Base-by-base conservation (phyloP, 768 basidiomycete species). In the Glaciozyma martinii region DNA sequence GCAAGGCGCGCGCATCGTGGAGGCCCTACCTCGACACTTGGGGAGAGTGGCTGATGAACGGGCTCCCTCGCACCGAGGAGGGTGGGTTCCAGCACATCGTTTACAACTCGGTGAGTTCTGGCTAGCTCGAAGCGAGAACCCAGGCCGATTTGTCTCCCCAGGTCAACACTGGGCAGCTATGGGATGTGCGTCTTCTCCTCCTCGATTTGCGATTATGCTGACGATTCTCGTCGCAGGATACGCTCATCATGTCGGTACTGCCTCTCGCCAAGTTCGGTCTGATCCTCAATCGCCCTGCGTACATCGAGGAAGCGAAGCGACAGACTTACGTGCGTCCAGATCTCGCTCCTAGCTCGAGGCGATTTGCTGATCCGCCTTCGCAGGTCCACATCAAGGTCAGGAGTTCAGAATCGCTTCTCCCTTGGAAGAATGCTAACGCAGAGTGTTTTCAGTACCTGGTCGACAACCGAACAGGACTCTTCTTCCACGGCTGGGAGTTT, bases 221-320 rank as follows among this genome's bases (percentile, higher is more conserved):
- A 66, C 78, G 81, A 63, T 81, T 83, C 64, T 71, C 82, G 9
- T 82, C 82, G 82, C 81, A 83, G 71, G 82, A 84, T 72, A 83
- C 82, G 3, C 74, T 83, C 64, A 82, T 82, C 81, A 83, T 83
- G 81, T 77, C 78, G 30, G 82, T 83, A 19, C 75, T 83, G n/a
- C 82, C 82, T 15, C 75, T 84, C 42, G 75, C 82, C 15, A 83
- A 82, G 73, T 82, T 83, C 52, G 82, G 82, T 5, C 71, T 82
- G 42, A 78, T 83, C n/a, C 76, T 83, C n/a, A 75, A 78, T 46
- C 75, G 80, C 33, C 78, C 78, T 3, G 75, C 80, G 23, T 83
- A 84, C 70, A 74, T 83, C 49, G 80, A 83, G 66, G 83, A 83
- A 73, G 81, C 82, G 8, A 81, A 82, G 74, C 78, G 80, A 43